A percentile compares a stretch with the other conserved stretches of the same genome.
These are phyloP conservation scores for Ailanthus altissimus DNA, from an alignment of 345 rosid species.

Conservation along the genomic window DNA sequence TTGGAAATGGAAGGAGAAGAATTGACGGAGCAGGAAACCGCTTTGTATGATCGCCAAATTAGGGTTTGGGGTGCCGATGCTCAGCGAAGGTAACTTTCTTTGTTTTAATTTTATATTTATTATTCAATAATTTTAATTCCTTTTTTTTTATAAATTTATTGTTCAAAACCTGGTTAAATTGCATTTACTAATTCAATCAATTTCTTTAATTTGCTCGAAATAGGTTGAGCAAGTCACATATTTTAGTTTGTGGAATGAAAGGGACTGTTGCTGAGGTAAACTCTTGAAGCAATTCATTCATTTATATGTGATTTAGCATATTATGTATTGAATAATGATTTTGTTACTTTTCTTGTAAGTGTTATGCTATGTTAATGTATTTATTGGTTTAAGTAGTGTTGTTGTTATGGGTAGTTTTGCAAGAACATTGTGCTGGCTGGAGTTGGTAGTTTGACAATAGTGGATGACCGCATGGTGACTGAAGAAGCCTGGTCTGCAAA, in stretches of 20 bases:
- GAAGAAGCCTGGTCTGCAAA: constrained; percentile 69
- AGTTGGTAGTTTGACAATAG: constrained; percentile 80
- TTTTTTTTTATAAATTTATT: constrained; percentile 15
- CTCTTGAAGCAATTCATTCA: not conserved
- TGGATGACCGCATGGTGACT: constrained; percentile 69
- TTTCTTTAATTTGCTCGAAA: constrained; percentile 20
- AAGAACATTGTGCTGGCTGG: constrained; percentile 96
- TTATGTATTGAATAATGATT: not conserved
- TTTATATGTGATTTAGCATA: not conserved
- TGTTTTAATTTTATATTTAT: not conserved
- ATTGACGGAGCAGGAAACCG: constrained; percentile 97
- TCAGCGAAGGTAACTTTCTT: constrained; percentile 75
- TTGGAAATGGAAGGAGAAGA: constrained; percentile 77
- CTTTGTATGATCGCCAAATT: constrained; percentile 89
- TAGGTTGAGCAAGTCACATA: constrained; percentile 81
- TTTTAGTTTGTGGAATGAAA: constrained; percentile 77
- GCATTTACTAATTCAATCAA: constrained; percentile 3
- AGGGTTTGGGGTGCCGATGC: constrained; percentile 99
- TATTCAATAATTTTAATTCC: not conserved
- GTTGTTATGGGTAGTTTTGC: constrained; percentile 65
- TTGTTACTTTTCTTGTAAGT: not conserved
- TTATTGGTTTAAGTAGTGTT: not conserved
- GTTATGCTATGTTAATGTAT: not conserved
- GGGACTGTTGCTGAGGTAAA: constrained; percentile 88
- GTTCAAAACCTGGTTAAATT: not conserved